Conservation (phyloP, 768 basidiomycete species). For the Russula brevipes region DNA sequence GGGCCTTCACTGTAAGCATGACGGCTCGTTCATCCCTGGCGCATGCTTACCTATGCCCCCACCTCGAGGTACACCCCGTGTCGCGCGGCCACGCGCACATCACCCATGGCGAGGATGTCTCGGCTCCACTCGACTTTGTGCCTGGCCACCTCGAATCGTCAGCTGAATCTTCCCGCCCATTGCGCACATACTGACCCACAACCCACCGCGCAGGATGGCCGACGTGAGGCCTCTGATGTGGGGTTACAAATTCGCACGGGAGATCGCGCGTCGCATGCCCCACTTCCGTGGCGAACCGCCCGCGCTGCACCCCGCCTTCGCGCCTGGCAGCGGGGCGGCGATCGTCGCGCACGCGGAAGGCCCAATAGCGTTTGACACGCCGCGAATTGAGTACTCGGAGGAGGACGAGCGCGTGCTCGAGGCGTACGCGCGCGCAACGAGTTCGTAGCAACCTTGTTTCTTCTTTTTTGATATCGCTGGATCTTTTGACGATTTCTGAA, state of each 20-base stretch:
- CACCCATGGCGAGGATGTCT: conserved; percentile 23
- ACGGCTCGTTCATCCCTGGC: not conserved
- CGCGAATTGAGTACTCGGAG: conserved; percentile 32
- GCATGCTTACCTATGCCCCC: not conserved
- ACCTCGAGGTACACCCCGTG: conserved; percentile 23
- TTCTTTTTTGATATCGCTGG: not conserved
- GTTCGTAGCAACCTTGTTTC: conserved; percentile 2
- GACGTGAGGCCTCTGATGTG: conserved; percentile 43
- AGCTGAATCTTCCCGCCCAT: not conserved
- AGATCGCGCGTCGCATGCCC: conserved; percentile 51
- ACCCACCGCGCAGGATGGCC: conserved; percentile 19
- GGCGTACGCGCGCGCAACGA: conserved; percentile 25
- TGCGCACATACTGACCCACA: not conserved
- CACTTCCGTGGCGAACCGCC: conserved; percentile 35
- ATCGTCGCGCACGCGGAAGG: conserved; percentile 14
- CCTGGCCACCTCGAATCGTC: conserved; percentile 27
- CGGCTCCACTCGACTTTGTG: conserved; percentile 27
- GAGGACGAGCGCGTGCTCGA: conserved; percentile 37
- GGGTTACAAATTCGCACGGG: conserved; percentile 52
- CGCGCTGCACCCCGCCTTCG: conserved; percentile 32
- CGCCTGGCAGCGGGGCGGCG: conserved; percentile 29
- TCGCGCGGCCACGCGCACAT: conserved; percentile 28
- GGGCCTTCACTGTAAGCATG: conserved; percentile 9
- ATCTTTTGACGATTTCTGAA: not conserved
- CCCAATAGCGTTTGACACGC: conserved; percentile 29